Base-by-base conservation (phyloP, 2,329 filamentous ascomycete species). In the Colletotrichum destructivum region DNA sequence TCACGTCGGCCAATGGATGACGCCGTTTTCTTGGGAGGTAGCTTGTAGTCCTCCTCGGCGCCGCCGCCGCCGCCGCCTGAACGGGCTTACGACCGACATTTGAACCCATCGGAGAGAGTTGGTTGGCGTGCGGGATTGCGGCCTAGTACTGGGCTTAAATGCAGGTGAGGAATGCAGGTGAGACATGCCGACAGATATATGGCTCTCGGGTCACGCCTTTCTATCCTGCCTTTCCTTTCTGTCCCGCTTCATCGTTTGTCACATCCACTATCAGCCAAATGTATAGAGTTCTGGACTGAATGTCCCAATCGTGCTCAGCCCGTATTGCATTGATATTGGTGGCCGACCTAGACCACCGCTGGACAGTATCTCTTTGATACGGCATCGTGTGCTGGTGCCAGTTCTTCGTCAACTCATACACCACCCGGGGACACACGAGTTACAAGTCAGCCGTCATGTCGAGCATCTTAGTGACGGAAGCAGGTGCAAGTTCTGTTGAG, bases 351-450 rank as follows among this genome's bases (percentile, higher is more conserved):
- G 35, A 8, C 26, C 13, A 42, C 35, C 13, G 15, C 21, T 46
- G 21, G 15, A 3, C 21, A 40, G 8, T n/a, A 42, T 52, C 31
- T 16, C 31, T 38, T 15, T 46, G 15, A 21, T 4, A 11, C 49
- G 35, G 16, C 7, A 26, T 69, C 26, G 23, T 18, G 47, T 62
- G 38, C 23, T 62, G 68, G 26, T 40, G 46, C 46, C 52, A n/a
- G 21, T 46, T n/a, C 4, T 38, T 47, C 31, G 21, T n/a, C 35
- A 15, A 15, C 23, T 42, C 40, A 47, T 42, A 71, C 42, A 16
- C 16, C 23, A 18, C 38, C 31, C 46, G 55, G 21, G 18, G 23
- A 12, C 3, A 21, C 16, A 12, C 42, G 15, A 11, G 16, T 12
- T 23, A 6, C 38, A 38, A 4, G 57, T 35, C 13, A n/a, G 38